Base-by-base conservation (phyloP, 352 stramenopile species). In the Peronosclerospora sorghi region DNA sequence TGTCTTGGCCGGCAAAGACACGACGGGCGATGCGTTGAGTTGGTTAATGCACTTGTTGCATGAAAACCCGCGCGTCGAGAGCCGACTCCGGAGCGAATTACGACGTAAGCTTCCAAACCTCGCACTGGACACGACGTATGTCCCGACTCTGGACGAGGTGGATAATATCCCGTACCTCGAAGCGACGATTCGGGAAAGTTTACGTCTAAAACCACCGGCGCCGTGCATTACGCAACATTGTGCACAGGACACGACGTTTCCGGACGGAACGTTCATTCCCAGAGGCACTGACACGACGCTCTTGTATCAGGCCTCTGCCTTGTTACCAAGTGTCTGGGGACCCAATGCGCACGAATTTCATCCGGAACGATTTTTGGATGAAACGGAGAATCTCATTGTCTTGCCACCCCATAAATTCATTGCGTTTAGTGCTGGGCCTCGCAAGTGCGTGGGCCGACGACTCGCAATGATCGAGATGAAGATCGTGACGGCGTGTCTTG, bases 391-490 rank as follows among this genome's bases (percentile, higher is more conserved):
- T 19, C 45, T 68, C 1, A 4, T 67, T 1, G 20, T 56, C 7
- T 9, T 69, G 14, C 63, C 63, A 1, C 43, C 56, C 0, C 35
- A 50, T 38, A 65, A 66, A 5, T 65, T 67, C 32, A 65, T 56
- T 18, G 59, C 63, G 8, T 73, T 73, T 26, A 67, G 56, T 45
- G 52, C 51, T 18, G 63, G 63, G 0, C 63, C 51, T 12, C 63
- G 59, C 27, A 49, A 59, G 35, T 73, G 56, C n/a, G 50, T 67
- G 10, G 58, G 58, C 10, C 43, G 34, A 27, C 57, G 69, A 14
- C 38, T 94, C 2, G 80, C 82, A 5, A 59, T 90, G 56, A 47
- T 90, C 5, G 70, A 93, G 56, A 81, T 89, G 56, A 88, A 91
- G 35, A 56, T 86, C 19, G 59, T 83, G 27, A 47, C 68, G 2